phyloP scores from a whole-genome alignment of 768 basidiomycete genomes.

The Leccinum imitatum region DNA sequence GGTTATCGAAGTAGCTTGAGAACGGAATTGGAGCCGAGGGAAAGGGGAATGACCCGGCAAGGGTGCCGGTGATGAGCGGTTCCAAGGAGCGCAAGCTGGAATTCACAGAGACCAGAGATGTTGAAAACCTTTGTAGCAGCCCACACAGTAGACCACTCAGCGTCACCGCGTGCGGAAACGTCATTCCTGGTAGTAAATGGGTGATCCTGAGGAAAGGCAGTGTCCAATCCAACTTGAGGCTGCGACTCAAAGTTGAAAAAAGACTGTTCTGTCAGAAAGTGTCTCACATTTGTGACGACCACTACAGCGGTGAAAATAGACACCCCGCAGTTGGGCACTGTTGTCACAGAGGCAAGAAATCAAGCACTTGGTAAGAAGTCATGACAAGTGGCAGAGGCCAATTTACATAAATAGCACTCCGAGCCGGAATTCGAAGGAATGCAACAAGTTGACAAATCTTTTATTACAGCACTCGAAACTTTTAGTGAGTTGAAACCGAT shows the following conservation, averaged over 20 bases:
- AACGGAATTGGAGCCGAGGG: conserved; percentile 35
- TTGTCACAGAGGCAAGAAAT: too few relatives aligned
- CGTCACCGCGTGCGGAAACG: neutral
- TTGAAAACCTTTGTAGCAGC: conserved; percentile 18
- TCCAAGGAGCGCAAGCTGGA: conserved; percentile 21
- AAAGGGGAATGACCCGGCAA: conserved; percentile 23
- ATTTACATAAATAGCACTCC: too few relatives aligned
- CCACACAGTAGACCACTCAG: conserved; percentile 8
- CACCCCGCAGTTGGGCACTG: too few relatives aligned
- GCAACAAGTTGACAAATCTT: too few relatives aligned
- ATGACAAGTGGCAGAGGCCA: too few relatives aligned
- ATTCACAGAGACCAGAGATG: conserved; percentile 23
- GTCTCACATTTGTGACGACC: too few relatives aligned
- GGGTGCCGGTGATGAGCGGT: conserved; percentile 2
- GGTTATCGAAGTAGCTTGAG: conserved; percentile 37
- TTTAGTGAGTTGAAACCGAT: too few relatives aligned
- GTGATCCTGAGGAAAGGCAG: neutral
- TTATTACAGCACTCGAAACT: too few relatives aligned
- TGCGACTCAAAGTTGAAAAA: neutral
- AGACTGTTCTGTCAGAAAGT: too few relatives aligned
- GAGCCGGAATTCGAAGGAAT: too few relatives aligned
- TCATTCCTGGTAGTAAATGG: neutral
- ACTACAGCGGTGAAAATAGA: too few relatives aligned
- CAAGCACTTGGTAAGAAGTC: too few relatives aligned
- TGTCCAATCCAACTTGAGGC: neutral